These are phyloP conservation scores for Calamus simplicifolius DNA, from an alignment of 176 grass and related monocot species.

Conservation along the genomic window DNA sequence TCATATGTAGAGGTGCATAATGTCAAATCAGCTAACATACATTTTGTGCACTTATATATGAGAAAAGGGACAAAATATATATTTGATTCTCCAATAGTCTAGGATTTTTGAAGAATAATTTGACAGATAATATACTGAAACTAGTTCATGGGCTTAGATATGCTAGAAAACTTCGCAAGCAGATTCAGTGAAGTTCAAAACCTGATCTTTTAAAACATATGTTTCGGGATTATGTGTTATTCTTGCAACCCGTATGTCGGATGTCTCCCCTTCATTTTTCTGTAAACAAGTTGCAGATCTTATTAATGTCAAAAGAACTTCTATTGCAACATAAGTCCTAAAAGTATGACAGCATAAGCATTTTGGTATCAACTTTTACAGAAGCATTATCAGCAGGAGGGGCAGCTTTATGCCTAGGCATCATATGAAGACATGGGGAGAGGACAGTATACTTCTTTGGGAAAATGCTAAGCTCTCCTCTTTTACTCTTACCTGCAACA, in stretches of 20 bases:
- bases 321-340: no score
- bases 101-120: no score
- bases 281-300: conserved; percentile 8
- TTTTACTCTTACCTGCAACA: conserved; percentile 78
- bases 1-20: no score
- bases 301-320: no score
- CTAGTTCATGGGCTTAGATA: no score
- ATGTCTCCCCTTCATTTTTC: conserved; percentile 56
- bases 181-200: neutral
- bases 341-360: neutral
- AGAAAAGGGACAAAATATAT: no score
- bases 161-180: no score
- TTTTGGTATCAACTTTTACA: no score
- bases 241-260: conserved; percentile 46
- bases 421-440: conserved; percentile 96
- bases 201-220: conserved; percentile 96
- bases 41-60: no score
- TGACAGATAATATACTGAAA: no score
- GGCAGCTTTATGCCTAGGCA: conserved; percentile 62
- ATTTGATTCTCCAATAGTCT: no score
- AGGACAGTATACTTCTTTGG: conserved; percentile 62
- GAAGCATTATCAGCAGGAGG: conserved; percentile 7
- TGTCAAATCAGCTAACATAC: no score
- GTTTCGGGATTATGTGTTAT: conserved; percentile 79
- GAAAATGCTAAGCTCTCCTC: conserved; percentile 90